Conservation (phyloP, 2,329 filamentous ascomycete genomes). For the Zalaria obscura region DNA sequence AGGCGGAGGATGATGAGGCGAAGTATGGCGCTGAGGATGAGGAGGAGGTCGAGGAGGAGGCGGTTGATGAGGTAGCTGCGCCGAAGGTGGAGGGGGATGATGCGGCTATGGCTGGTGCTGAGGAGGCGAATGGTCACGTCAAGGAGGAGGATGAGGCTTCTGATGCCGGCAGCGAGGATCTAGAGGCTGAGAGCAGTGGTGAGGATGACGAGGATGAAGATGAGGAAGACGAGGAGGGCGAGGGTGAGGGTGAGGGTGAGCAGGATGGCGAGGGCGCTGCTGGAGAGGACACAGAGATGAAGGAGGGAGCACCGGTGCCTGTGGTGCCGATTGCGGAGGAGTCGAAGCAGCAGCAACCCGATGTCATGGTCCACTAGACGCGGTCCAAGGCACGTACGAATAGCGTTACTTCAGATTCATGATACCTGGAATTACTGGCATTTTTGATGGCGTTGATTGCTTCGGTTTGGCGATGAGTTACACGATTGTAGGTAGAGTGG, state of each 20-base stretch:
- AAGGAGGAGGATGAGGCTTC: slow-evolving; percentile 51
- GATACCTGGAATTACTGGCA: not conserved
- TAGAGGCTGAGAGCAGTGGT: slow-evolving; percentile 63
- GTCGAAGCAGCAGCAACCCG: slow-evolving; percentile 5
- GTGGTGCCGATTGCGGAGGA: not conserved
- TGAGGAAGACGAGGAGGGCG: slow-evolving; percentile 45
- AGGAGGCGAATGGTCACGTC: slow-evolving; percentile 34
- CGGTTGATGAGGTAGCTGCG: slow-evolving; percentile 33
- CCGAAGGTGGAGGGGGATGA: slow-evolving; percentile 42
- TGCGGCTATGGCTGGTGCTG: slow-evolving; percentile 60
- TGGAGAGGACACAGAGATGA: slow-evolving; percentile 4
- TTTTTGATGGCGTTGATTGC: too few relatives aligned
- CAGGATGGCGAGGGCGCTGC: slow-evolving; percentile 22
- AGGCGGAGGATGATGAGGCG: slow-evolving; percentile 64
- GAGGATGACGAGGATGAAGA: slow-evolving; percentile 57
- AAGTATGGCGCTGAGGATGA: slow-evolving; percentile 81
- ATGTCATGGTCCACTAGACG: slow-evolving; percentile 9
- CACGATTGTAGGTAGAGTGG: too few relatives aligned
- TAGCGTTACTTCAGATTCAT: not conserved
- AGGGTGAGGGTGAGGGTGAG: slow-evolving; percentile 29
- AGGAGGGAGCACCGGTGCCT: not conserved
- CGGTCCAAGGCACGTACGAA: not conserved
- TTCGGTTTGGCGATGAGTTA: too few relatives aligned
- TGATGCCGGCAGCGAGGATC: slow-evolving; percentile 64
- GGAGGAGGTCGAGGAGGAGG: slow-evolving; percentile 52